Evolutionary conservation across 2,329 filamentous ascomycete genomes (phyloP).

Genomic region (Penicillium olsonii): DNA sequence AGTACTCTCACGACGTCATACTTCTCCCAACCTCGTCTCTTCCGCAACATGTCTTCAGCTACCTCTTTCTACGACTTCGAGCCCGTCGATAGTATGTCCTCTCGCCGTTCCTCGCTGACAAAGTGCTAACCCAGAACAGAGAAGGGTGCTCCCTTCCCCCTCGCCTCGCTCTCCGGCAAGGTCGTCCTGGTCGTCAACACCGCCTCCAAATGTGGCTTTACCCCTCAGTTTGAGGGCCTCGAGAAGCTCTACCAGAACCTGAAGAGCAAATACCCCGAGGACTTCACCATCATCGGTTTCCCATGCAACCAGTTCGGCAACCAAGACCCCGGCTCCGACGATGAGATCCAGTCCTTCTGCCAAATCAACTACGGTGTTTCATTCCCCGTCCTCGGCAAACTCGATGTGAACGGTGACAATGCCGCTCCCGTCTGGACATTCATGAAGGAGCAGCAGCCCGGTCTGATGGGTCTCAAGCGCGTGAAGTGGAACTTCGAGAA

Average conservation of each 20-base stretch:
- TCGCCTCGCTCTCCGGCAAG: conserved; percentile 79
- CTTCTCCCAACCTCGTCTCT: background rate
- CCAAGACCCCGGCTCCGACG: conserved; percentile 83
- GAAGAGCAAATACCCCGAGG: conserved; percentile 67
- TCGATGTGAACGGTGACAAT: conserved; percentile 86
- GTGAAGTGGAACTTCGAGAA: conserved; percentile 99
- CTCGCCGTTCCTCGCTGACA: background rate
- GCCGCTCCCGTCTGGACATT: conserved; percentile 79
- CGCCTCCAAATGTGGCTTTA: conserved; percentile 98
- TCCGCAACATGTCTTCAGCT: conserved; percentile 55
- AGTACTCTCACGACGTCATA: conserved; percentile 20
- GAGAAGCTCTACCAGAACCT: conserved; percentile 85
- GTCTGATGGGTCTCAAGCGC: conserved; percentile 81
- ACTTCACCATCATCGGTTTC: conserved; percentile 90
- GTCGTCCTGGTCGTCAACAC: conserved; percentile 97
- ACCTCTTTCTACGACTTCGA: conserved; percentile 63
- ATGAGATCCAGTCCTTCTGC: conserved; percentile 82
- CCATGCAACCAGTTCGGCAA: conserved; percentile 96
- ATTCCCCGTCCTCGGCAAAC: conserved; percentile 90
- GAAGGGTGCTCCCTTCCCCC: conserved; percentile 69
- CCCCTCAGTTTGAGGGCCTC: conserved; percentile 87
- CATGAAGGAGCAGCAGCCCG: conserved; percentile 71
- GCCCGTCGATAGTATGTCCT: conserved; percentile 56
- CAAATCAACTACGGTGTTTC: conserved; percentile 90
- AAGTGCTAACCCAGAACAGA: conserved; percentile 50